Conservation (phyloP, 2,329 filamentous ascomycete genomes). For the Penicillium polonicum region DNA sequence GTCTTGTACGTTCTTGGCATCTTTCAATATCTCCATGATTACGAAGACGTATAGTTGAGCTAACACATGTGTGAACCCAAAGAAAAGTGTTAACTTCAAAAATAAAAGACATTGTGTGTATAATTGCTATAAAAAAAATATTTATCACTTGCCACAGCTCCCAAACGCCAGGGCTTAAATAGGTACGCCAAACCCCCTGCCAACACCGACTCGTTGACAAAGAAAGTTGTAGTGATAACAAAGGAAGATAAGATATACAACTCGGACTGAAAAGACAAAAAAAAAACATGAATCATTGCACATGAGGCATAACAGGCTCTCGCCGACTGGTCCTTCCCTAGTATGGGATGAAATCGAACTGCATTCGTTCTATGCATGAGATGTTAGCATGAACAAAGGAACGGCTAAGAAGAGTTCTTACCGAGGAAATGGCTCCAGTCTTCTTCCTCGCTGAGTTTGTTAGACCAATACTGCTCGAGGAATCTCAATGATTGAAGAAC, state of each 20-base stretch:
- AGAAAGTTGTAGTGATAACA: neutral
- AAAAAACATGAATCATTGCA: conserved; percentile 19
- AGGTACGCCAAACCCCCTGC: neutral
- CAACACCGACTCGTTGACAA: neutral
- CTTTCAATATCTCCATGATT: too few relatives aligned
- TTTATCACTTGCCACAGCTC: neutral
- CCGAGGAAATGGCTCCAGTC: conserved; percentile 43
- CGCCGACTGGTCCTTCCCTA: conserved; percentile 3
- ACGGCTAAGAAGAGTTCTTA: conserved; percentile 18
- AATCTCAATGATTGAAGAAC: conserved; percentile 44
- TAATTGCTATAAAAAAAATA: neutral
- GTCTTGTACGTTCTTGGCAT: neutral
- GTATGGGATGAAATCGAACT: conserved; percentile 34
- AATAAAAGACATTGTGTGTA: neutral
- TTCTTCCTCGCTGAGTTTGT: conserved; percentile 34
- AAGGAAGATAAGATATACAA: neutral
- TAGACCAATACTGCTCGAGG: conserved; percentile 40
- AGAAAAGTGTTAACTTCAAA: neutral
- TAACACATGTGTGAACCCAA: neutral
- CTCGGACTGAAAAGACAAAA: neutral
- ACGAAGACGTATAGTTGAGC: too few relatives aligned
- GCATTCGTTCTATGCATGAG: conserved; percentile 32
- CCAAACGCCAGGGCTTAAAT: conserved; percentile 3
- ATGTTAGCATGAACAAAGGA: conserved; percentile 7
- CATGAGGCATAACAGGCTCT: conserved; percentile 14